Base-by-base conservation (phyloP, 176 grass and related monocot species). In the Luzula sylvatica region DNA sequence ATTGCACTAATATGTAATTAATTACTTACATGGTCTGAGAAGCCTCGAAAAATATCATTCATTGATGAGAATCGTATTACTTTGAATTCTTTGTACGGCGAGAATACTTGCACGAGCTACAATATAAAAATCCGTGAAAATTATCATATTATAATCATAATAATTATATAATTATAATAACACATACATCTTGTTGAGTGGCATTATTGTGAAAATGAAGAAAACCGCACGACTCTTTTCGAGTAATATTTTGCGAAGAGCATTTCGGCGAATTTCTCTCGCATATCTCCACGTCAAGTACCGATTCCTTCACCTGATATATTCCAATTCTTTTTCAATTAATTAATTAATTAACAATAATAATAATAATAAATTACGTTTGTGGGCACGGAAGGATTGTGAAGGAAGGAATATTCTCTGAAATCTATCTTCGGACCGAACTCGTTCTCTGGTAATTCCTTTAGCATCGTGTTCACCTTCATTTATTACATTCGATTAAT, bases 391-490 rank as follows among this genome's bases (percentile, higher is more conserved):
- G 38, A 86, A 14, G 90, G 90, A 76, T 96, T 96, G 39, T 86
- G 61, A 66, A 89, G 77, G 76, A 89, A 96, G 7, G 90, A 89
- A 58, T 89, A 96, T 66, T 89, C 90, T 79, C 84, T 85, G 25
- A 96, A 96, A 65, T 76, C 77, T 73, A 96, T 86, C 19, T 20
- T 19, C 35, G 80, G 74, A 20, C 90, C 90, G 63, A 85, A 89
- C 42, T 96, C 84, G 55, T 56, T 72, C 78, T 89, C 27, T 23
- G 90, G 13, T 50, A 96, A 64, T 43, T 82, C 74, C 47, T 78
- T 86, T n/a, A 96, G 74, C 90, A 96, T 96, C 40, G 85, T 58
- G 72, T 96, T 58, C 39, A 96, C 74, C 90, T 96, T 53, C 49
- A 75, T 16, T 50, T 8, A 12, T 12, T 15, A 17, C 11, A 46